Percentiles rank a stretch among this genome's conserved stretches.
These are phyloP conservation scores for Rhododendron kiyosumense DNA, from an alignment of 148 eudicot species.

Conservation along the genomic window DNA sequence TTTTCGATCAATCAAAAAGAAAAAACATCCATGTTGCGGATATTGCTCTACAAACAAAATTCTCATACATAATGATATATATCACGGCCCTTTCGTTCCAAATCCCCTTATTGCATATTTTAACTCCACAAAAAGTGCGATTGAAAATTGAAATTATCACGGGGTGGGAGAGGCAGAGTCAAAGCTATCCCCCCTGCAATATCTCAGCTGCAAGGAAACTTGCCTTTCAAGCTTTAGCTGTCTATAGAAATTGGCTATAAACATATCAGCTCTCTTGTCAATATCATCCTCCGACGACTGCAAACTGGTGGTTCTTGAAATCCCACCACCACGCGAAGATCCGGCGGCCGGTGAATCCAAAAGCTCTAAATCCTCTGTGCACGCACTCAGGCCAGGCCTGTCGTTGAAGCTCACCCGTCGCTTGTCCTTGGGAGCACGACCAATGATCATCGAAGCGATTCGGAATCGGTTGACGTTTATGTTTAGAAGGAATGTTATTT, in stretches of 20 bases:
- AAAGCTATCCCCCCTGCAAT: slow-evolving; percentile 35
- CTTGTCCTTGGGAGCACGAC: slow-evolving; percentile 4
- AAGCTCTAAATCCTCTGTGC: background rate
- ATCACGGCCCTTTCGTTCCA: background rate
- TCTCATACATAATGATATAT: background rate
- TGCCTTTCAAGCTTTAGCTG: slow-evolving; percentile 65
- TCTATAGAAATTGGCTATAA: slow-evolving; percentile 59
- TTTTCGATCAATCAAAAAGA: background rate
- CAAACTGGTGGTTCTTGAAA: slow-evolving; percentile 34
- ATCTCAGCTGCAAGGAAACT: slow-evolving; percentile 59
- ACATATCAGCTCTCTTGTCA: slow-evolving; percentile 61
- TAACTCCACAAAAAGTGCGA: background rate
- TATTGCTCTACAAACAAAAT: background rate
- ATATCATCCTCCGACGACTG: slow-evolving; percentile 40
- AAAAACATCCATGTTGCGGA: background rate
- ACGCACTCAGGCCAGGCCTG: slow-evolving; percentile 27
- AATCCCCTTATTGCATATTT: background rate
- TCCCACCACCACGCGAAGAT: background rate
- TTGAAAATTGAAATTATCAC: background rate
- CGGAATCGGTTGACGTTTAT: slow-evolving; percentile 27
- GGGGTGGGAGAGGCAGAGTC: slow-evolving; percentile 9
- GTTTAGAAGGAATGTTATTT: slow-evolving; percentile 28
- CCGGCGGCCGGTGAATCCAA: slow-evolving; percentile 1
- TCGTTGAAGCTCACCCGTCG: slow-evolving; percentile 31
- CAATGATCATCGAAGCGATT: slow-evolving; percentile 20